These are phyloP conservation scores for Isatis lusitanica DNA, from an alignment of 441 rosid species.

Conservation along the genomic window DNA sequence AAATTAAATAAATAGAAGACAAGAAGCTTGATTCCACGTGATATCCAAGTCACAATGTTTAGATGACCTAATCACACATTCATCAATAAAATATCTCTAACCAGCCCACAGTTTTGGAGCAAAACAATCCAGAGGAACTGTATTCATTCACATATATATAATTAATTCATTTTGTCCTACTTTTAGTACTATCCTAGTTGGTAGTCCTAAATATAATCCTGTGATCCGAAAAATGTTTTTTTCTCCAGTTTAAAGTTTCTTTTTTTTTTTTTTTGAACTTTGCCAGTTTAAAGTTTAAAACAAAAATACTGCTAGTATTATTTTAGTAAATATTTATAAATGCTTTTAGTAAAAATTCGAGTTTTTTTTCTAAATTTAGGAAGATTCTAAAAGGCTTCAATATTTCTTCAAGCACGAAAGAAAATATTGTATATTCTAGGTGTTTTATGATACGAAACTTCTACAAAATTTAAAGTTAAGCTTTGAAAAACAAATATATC, in stretches of 20 bases:
- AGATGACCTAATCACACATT: constrained; percentile 27
- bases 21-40: constrained; percentile 25
- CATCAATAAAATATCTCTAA: constrained; percentile 8
- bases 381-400: neutral
- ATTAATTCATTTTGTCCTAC: neutral
- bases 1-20: neutral
- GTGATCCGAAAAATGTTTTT: neutral
- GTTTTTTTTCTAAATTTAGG: neutral
- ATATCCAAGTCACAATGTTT: constrained; percentile 33
- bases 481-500: neutral
- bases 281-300: neutral
- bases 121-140: constrained; percentile 26
- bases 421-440: neutral
- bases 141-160: neutral
- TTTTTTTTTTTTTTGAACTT: no score
- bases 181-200: neutral
- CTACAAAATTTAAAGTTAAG: neutral
- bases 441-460: neutral
- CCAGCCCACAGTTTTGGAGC: constrained; percentile 35
- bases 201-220: neutral
- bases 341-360: neutral
- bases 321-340: no score
- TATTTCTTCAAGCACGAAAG: neutral
- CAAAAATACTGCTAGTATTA: neutral
- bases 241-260: neutral